Evolutionary conservation across 2,329 filamentous ascomycete genomes (phyloP).

Genomic region (Fusarium protoensiforme): DNA sequence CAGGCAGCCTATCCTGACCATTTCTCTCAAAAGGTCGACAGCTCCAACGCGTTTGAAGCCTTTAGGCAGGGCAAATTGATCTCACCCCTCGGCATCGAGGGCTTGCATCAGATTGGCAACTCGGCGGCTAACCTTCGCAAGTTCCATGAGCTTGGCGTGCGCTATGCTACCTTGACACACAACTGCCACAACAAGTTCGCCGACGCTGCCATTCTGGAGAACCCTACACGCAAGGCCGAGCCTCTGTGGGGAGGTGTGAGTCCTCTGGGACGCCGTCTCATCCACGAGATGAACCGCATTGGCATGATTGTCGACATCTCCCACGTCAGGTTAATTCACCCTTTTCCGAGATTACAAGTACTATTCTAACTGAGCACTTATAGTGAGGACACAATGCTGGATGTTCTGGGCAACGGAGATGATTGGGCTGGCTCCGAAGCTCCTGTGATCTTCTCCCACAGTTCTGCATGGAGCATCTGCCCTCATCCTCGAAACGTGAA

Average conservation of each 20-base stretch:
- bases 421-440: constrained; percentile 79
- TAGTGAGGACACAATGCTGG: constrained; percentile 84
- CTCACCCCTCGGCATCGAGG: constrained; percentile 84
- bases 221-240: constrained; percentile 60
- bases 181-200: constrained; percentile 94
- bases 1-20: constrained; percentile 71
- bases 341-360: neutral
- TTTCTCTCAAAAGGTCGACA: constrained; percentile 74
- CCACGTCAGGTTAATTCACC: constrained; percentile 63
- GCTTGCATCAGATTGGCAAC: constrained; percentile 94
- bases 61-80: constrained; percentile 74
- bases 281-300: constrained; percentile 92
- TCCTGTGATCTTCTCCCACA: constrained; percentile 91
- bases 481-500: constrained; percentile 92
- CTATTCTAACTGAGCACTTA: neutral
- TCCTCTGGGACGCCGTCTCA: constrained; percentile 71
- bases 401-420: constrained; percentile 75
- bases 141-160: constrained; percentile 82
- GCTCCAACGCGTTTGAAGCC: constrained; percentile 68
- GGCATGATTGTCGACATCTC: constrained; percentile 94
- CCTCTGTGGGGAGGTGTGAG: constrained; percentile 80
- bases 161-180: constrained; percentile 90
- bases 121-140: constrained; percentile 78
- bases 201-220: constrained; percentile 79
- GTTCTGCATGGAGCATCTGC: constrained; percentile 82